These are phyloP conservation scores for Trichosporon asahii DNA, from an alignment of 1,284 basidiomycete genomes.

Conservation along the genomic window DNA sequence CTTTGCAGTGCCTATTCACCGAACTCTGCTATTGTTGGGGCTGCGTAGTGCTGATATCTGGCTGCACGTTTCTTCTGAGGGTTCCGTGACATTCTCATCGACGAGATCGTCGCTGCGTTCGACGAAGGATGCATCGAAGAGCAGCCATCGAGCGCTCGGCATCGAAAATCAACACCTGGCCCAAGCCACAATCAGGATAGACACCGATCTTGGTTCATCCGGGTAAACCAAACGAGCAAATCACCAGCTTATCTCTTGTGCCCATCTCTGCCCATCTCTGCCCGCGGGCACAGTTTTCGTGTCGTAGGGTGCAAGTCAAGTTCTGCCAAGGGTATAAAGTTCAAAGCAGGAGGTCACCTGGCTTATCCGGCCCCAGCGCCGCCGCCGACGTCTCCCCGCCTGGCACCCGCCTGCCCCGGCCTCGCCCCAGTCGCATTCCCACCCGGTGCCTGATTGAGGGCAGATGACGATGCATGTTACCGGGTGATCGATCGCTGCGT, in stretches of 20 bases:
- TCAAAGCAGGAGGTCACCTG: not conserved
- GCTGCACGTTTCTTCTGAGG: not conserved
- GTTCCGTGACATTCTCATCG: not conserved
- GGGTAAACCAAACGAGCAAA: not conserved
- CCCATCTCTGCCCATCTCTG: no score
- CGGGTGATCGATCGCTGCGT: not conserved
- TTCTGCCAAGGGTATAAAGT: not conserved
- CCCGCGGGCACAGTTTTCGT: no score
- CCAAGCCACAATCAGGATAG: not conserved
- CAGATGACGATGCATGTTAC: not conserved
- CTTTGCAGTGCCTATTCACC: not conserved
- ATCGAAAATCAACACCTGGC: not conserved
- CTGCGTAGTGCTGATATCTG: not conserved
- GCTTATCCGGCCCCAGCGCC: not conserved
- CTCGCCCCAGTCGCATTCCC: no score
- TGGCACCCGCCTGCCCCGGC: no score
- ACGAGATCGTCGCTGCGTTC: not conserved
- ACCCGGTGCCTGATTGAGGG: not conserved
- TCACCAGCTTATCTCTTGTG: not conserved
- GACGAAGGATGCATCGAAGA: not conserved
- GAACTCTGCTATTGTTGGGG: not conserved
- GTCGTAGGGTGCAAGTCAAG: no score
- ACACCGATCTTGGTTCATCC: not conserved
- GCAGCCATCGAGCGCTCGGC: not conserved
- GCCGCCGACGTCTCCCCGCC: no score